Evolutionary conservation across 2,329 filamentous ascomycete species (phyloP).

Genomic region (Amylocarpus encephaloides): DNA sequence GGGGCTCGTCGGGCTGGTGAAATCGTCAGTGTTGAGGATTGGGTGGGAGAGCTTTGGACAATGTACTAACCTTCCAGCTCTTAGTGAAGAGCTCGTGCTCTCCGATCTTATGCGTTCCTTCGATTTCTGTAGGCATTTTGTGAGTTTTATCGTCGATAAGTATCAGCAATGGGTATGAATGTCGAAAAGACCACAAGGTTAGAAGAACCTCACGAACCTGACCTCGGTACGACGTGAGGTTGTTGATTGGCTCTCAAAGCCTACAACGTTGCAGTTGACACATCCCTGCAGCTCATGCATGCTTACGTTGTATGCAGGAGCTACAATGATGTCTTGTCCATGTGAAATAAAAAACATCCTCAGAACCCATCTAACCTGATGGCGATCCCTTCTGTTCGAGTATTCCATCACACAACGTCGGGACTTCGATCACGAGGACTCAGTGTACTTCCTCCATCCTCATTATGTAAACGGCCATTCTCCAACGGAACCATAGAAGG

Average conservation of each 20-base stretch:
- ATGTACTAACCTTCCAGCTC: conserved; percentile 27
- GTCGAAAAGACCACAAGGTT: too few relatives aligned
- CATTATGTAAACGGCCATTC: conserved; percentile 7
- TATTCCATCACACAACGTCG: too few relatives aligned
- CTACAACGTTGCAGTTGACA: not conserved
- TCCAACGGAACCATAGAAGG: conserved; percentile 18
- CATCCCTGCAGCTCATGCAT: not conserved
- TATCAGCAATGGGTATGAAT: too few relatives aligned
- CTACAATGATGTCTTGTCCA: not conserved
- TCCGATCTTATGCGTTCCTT: conserved; percentile 29
- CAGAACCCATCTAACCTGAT: too few relatives aligned
- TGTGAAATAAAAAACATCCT: not conserved
- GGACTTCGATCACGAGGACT: not conserved
- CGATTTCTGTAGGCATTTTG: conserved; percentile 28
- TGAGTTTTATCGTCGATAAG: not conserved
- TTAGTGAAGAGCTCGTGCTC: conserved; percentile 30
- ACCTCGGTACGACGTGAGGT: too few relatives aligned
- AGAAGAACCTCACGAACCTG: too few relatives aligned
- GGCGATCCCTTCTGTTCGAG: too few relatives aligned
- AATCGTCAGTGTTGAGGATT: not conserved
- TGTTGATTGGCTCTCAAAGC: too few relatives aligned
- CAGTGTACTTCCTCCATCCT: not conserved
- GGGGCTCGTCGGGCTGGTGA: conserved; percentile 23
- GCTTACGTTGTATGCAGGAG: too few relatives aligned
- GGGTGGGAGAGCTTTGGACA: not conserved